Base-by-base conservation (phyloP, 768 basidiomycete genomes). In the Podaxis sp. region DNA sequence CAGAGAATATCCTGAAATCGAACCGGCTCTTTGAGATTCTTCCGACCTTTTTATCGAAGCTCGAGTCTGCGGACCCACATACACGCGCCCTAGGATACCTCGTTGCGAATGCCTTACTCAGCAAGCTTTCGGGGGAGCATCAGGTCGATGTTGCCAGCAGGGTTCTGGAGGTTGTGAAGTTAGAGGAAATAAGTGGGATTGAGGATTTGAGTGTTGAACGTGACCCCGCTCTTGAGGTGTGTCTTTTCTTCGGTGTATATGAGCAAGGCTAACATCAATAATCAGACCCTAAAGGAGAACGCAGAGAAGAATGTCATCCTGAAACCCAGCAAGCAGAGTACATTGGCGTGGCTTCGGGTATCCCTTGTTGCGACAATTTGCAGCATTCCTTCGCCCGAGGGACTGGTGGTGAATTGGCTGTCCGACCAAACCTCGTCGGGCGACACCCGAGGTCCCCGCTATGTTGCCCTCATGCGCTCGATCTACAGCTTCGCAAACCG, bases 401-500 rank as follows among this genome's bases (percentile, higher is more conserved):
- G 73, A 30, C 54, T 72, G 2, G 53, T 69, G 8, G 67, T 87
- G 19, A 79, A 86, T 67, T 92, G 89, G 88, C 72, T 90, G 42
- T 70, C 74, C 9, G 65, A 72, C 53, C 38, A 67, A 24, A 59
- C 75, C 13, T 56, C 69, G 2, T 9, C 26, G 30, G 59, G n/a
- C 64, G 61, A 64, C n/a, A 68, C 70, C 13, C 61, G 72, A 38
- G 74, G 76, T 13, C 65, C 73, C 19, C 75, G 72, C 28, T 93
- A 88, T 68, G 79, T 88, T 24, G 68, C 73, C n/a, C 79, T 94
- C 61, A 82, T 87, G 74, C 83, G 86, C 33, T 71, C 75, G 12
- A 72, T 94, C 3, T 98, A 97, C 75, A 73, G 69, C 17, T 69
- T 93, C 19, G 86, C 86, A 6, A 93, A 89, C 67, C 78, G 80